These are phyloP conservation scores for Albophoma yamanashiensis DNA, from an alignment of 2,329 filamentous ascomycete genomes.

Conservation along the genomic window DNA sequence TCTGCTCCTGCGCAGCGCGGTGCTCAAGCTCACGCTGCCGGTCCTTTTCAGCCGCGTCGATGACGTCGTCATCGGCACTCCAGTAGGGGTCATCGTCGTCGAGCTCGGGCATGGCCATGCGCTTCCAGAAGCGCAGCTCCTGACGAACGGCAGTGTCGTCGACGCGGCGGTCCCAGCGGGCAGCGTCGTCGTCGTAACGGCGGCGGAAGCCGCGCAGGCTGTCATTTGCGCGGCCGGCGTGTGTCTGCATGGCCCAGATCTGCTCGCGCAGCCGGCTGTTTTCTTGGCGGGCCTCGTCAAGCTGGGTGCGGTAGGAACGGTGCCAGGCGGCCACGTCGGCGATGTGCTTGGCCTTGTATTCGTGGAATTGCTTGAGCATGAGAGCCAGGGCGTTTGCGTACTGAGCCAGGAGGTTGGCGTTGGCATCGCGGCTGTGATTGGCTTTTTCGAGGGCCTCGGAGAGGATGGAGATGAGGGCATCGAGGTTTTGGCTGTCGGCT, in stretches of 20 bases:
- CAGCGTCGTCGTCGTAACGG: constrained; percentile 44
- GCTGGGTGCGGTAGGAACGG: constrained; percentile 52
- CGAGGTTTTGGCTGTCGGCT: constrained; percentile 51
- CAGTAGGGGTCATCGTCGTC: constrained; percentile 49
- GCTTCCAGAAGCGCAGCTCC: constrained; percentile 56
- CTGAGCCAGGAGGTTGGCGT: constrained; percentile 44
- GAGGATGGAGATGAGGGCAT: constrained; percentile 49
- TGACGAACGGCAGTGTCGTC: constrained; percentile 42
- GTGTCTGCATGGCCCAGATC: constrained; percentile 56
- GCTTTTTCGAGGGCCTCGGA: constrained; percentile 52
- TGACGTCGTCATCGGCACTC: constrained; percentile 55
- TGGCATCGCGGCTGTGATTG: constrained; percentile 49
- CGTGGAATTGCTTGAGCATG: constrained; percentile 54
- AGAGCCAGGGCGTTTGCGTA: constrained; percentile 46
- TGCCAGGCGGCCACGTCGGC: constrained; percentile 54
- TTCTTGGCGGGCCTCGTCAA: constrained; percentile 54
- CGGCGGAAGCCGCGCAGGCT: constrained; percentile 45
- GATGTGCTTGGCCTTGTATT: constrained; percentile 54
- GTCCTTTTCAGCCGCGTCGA: constrained; percentile 50
- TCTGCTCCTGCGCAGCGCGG: constrained; percentile 29
- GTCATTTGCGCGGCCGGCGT: constrained; percentile 48
- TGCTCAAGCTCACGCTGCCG: constrained; percentile 39
- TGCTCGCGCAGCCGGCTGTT: constrained; percentile 53
- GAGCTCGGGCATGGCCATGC: constrained; percentile 52
- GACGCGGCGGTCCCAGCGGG: constrained; percentile 41